Evolutionary conservation across 2,329 filamentous ascomycete species (phyloP).

Genomic region (Periglandula ipomoeae): DNA sequence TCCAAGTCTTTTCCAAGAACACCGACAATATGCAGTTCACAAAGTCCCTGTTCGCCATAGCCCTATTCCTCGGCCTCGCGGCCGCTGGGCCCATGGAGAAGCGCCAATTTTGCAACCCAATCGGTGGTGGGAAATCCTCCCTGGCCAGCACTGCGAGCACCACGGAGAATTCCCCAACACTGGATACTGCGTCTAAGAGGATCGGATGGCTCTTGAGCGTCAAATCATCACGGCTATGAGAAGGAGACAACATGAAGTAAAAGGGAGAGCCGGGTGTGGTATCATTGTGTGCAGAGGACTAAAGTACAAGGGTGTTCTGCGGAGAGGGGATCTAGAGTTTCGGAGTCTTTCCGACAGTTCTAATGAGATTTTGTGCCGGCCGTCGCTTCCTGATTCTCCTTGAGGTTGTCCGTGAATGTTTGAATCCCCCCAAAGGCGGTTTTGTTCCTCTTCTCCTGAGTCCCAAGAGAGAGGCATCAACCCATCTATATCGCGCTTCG

Average conservation of each 20-base stretch:
- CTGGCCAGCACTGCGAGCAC: not conserved
- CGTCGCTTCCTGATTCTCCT: not conserved
- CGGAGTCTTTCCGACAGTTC: too few species aligned
- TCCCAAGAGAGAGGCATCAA: slow-evolving; percentile 32
- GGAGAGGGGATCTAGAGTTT: too few species aligned
- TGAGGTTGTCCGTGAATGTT: not conserved
- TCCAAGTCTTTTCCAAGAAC: not conserved
- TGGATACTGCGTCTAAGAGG: not conserved
- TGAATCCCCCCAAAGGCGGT: not conserved
- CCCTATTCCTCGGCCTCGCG: not conserved
- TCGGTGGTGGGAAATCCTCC: not conserved
- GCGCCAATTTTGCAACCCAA: not conserved
- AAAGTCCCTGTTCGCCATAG: not conserved
- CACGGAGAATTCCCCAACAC: not conserved
- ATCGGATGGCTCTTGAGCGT: not conserved
- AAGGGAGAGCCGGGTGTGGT: too few species aligned
- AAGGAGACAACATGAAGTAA: too few species aligned
- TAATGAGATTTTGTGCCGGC: not conserved
- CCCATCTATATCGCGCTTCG: slow-evolving; percentile 40
- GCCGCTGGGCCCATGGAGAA: not conserved
- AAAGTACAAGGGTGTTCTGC: not conserved
- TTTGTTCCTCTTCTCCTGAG: slow-evolving; percentile 7
- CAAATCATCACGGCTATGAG: too few species aligned
- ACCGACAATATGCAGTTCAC: not conserved
- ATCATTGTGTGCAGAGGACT: not conserved